These are phyloP conservation scores for Daldinia sp. DNA, from an alignment of 2,329 filamentous ascomycete genomes.

Conservation along the genomic window DNA sequence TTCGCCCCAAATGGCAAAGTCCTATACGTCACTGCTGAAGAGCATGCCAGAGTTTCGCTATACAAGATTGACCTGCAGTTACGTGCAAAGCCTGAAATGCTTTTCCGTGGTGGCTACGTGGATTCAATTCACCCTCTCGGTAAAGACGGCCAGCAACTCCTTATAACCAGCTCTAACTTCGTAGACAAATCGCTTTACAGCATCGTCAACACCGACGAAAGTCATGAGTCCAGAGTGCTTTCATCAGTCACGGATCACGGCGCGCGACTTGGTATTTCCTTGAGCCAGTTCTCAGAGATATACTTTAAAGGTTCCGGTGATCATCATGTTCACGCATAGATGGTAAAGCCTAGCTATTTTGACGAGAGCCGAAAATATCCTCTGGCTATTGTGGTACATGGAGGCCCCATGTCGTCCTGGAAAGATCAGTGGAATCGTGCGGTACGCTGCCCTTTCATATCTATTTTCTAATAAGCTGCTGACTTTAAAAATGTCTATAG, in stretches of 20 bases:
- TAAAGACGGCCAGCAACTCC: constrained; percentile 48
- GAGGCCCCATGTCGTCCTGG: constrained; percentile 61
- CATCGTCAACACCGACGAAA: constrained; percentile 48
- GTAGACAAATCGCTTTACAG: constrained; percentile 56
- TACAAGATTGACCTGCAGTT: constrained; percentile 53
- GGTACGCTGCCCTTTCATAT: constrained; percentile 46
- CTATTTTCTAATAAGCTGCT: neutral
- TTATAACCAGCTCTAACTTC: constrained; percentile 55
- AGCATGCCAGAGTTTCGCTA: constrained; percentile 52
- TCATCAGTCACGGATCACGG: constrained; percentile 52
- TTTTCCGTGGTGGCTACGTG: constrained; percentile 50
- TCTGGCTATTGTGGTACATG: constrained; percentile 55
- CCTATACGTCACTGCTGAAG: constrained; percentile 52
- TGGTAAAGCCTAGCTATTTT: constrained; percentile 56
- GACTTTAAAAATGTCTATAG: constrained; percentile 44
- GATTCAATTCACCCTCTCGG: constrained; percentile 48
- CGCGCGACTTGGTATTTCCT: constrained; percentile 51
- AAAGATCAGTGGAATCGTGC: constrained; percentile 65
- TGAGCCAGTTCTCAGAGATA: constrained; percentile 56
- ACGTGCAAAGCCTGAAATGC: constrained; percentile 44
- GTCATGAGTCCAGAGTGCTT: constrained; percentile 45
- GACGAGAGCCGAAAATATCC: constrained; percentile 55
- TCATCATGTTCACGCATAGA: constrained; percentile 55
- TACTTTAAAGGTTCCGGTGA: constrained; percentile 56
- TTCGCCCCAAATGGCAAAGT: constrained; percentile 53